These are phyloP conservation scores for Silene conica DNA, from an alignment of 148 eudicot species.

Conservation along the genomic window DNA sequence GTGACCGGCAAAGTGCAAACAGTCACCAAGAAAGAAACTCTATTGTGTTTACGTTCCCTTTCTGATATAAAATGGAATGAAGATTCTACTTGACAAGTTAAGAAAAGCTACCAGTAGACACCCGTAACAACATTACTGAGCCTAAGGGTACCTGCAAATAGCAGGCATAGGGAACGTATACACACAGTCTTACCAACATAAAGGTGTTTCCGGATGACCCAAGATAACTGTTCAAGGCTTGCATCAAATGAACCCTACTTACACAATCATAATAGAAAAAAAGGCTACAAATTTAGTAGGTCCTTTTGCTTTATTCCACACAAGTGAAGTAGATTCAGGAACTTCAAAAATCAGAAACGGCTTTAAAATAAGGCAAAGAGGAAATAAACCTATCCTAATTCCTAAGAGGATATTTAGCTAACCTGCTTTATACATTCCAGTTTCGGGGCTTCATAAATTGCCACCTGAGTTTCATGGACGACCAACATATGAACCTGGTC, in stretches of 20 bases:
- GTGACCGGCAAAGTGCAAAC: too few relatives aligned
- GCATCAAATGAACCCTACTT: not conserved
- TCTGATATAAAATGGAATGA: not conserved
- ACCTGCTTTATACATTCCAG: constrained; percentile 81
- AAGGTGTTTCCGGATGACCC: not conserved
- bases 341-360: not conserved
- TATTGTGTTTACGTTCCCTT: too few relatives aligned
- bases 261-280: too few relatives aligned
- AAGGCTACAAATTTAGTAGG: too few relatives aligned
- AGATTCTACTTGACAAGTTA: not conserved
- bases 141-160: too few relatives aligned
- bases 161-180: too few relatives aligned
- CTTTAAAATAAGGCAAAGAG: too few relatives aligned
- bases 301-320: too few relatives aligned
- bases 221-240: not conserved
- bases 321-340: too few relatives aligned
- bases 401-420: constrained; percentile 37
- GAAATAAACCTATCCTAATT: constrained; percentile 51
- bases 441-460: constrained; percentile 74
- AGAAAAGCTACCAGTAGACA: not conserved
- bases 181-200: too few relatives aligned
- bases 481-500: constrained; percentile 77
- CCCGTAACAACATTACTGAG: not conserved
- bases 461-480: constrained; percentile 88
- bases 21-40: too few relatives aligned